Conservation (phyloP, 768 basidiomycete genomes). For the Rubroboletus satanas region DNA sequence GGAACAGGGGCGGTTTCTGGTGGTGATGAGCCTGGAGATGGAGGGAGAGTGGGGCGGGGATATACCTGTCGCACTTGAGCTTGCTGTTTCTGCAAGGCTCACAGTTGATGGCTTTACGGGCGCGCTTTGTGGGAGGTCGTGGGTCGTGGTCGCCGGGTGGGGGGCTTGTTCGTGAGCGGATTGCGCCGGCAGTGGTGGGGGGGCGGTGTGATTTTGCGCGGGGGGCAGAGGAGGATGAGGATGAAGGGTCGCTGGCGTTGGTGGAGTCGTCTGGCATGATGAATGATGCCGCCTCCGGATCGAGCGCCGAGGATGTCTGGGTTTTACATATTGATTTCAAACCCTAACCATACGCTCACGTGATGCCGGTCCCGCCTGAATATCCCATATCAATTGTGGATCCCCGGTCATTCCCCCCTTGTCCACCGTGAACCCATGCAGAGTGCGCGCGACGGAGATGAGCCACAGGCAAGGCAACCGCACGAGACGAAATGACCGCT, state of each 20-base stretch:
- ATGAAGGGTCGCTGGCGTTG: conserved; percentile 13
- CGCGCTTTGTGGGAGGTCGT: conserved; percentile 73
- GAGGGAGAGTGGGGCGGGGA: too few relatives aligned
- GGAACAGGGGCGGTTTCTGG: conserved; percentile 82
- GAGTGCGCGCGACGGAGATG: neutral
- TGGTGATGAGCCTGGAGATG: neutral
- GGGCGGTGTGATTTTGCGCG: conserved; percentile 20
- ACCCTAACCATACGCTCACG: conserved; percentile 26
- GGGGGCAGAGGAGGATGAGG: conserved; percentile 12
- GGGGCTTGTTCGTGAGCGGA: conserved; percentile 44
- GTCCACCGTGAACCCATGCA: too few relatives aligned
- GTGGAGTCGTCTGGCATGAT: conserved; percentile 32
- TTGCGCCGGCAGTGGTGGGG: conserved; percentile 30
- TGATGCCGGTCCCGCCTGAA: conserved; percentile 14
- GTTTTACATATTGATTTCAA: conserved; percentile 23
- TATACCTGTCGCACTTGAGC: conserved; percentile 84
- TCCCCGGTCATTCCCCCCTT: neutral
- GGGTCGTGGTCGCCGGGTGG: conserved; percentile 57
- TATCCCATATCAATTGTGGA: neutral
- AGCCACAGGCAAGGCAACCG: neutral
- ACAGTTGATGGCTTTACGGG: conserved; percentile 85
- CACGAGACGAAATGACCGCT: neutral
- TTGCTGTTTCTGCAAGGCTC: conserved; percentile 85
- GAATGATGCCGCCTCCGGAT: conserved; percentile 23
- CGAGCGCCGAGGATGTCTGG: conserved; percentile 20